A percentile compares a stretch with the other conserved stretches of the same genome.
These are phyloP conservation scores for Erodium moschatum DNA, from an alignment of 441 rosid genomes.

Conservation along the genomic window DNA sequence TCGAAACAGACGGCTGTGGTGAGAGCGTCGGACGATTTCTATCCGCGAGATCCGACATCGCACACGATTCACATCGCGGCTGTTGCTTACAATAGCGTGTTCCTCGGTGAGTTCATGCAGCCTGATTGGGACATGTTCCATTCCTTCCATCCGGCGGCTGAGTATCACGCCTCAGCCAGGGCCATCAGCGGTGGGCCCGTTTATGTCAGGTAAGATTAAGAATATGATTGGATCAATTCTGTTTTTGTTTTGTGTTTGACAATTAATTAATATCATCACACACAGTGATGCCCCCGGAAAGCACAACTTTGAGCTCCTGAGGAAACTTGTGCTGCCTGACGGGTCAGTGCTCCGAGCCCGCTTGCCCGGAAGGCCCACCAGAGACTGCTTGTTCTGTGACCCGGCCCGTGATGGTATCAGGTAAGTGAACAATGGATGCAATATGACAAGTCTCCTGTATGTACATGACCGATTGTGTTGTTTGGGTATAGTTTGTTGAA, in stretches of 20 bases:
- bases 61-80: constrained; percentile 88
- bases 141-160: constrained; percentile 76
- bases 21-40: constrained; percentile 92
- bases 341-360: constrained; percentile 72
- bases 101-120: constrained; percentile 79
- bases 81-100: constrained; percentile 74
- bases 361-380: constrained; percentile 77
- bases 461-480: background rate
- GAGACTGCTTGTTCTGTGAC: constrained; percentile 65
- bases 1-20: constrained; percentile 82
- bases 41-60: constrained; percentile 74
- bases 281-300: constrained; percentile 73
- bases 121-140: constrained; percentile 99
- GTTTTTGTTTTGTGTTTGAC: background rate
- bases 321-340: constrained; percentile 75
- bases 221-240: too few species aligned
- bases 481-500: constrained; percentile 60
- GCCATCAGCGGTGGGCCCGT: constrained; percentile 89
- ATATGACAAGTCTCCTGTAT: too few species aligned
- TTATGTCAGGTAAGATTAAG: constrained; percentile 53
- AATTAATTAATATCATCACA: background rate
- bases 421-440: constrained; percentile 22
- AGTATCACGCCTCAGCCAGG: constrained; percentile 82
- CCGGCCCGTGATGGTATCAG: constrained; percentile 78
- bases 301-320: constrained; percentile 66